Evolutionary conservation across 306 rosid genomes (phyloP), one percentile per base, ranked within the genome.

Genomic region (Cercis canadensis): DNA sequence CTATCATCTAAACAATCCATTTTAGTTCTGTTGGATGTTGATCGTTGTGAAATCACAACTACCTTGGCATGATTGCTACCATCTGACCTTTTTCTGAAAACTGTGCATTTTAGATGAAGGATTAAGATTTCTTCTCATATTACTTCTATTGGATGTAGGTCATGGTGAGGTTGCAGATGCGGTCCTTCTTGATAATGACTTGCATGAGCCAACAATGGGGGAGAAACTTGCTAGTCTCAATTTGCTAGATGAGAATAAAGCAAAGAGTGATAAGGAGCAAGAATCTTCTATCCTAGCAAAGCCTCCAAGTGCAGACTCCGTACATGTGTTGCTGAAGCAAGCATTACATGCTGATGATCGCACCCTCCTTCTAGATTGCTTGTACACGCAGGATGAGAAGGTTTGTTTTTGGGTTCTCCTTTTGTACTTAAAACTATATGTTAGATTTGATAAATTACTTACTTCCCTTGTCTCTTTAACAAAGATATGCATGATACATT

Each of bases 341-440:
- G 95, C 95, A 46, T 82, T 89, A 36, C 85, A 85, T 54, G 98
- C 98, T 8, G 98, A 89, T 50, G 98, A 89, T 60, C 88, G 87
- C 3, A 55, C 79, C 73, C 89, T 92, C 63, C 69, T 92, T 60
- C 56, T 92, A 3, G 87, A 89, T 69, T 89, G 96, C 84, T 76
- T 92, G 76, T 89, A 86, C 57, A 87, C 80, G 5, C 92, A 87
- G 79, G 95, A 92, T 75, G 90, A 86, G 70, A 89, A 86, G 90
- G 98, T 89, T 50, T 31, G 37, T 15, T 16, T 17, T 66, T 37
- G 43, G 7, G 7, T 41, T 21, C 57, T 71, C 50, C 41, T 62
- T 19, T 53, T 58, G 33, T 50, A 17, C 37, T 41, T n/a, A 67
- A n/a, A n/a, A 51, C 6, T 1, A 18, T 37, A 4, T 16, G 34